phyloP scores from a whole-genome alignment of 768 basidiomycete genomes.

The Panaeolus papilionaceus region DNA sequence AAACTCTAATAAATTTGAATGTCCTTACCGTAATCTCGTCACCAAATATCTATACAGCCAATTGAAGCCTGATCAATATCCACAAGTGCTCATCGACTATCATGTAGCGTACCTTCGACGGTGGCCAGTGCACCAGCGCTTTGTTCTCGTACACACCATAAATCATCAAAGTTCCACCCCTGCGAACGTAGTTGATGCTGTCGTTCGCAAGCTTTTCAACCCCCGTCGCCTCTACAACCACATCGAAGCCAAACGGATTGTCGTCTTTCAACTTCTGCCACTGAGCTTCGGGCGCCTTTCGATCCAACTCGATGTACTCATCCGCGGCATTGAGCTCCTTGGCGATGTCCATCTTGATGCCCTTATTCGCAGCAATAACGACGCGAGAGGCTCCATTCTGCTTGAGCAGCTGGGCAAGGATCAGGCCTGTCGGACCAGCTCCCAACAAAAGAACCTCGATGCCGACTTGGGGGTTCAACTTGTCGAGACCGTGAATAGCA shows the following conservation, averaged over 20 bases:
- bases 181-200: slow-evolving; percentile 86
- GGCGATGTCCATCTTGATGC: slow-evolving; percentile 90
- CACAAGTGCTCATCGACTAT: too few species aligned
- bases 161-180: slow-evolving; percentile 85
- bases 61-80: neutral
- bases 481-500: slow-evolving; percentile 91
- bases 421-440: slow-evolving; percentile 91
- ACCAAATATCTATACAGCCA: slow-evolving; percentile 66
- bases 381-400: slow-evolving; percentile 83
- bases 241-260: slow-evolving; percentile 89
- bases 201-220: slow-evolving; percentile 89
- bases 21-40: slow-evolving; percentile 50
- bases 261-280: slow-evolving; percentile 83
- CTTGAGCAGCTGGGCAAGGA: slow-evolving; percentile 87
- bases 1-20: too few species aligned
- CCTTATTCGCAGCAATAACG: slow-evolving; percentile 89
- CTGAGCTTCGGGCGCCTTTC: slow-evolving; percentile 74
- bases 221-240: slow-evolving; percentile 75
- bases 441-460: slow-evolving; percentile 86
- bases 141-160: slow-evolving; percentile 93
- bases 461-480: slow-evolving; percentile 82
- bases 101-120: slow-evolving; percentile 63
- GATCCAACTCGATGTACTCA: slow-evolving; percentile 86
- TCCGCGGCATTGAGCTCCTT: slow-evolving; percentile 80
- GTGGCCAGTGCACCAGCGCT: slow-evolving; percentile 86